Percentiles rank a stretch among this genome's conserved stretches.
Conservation (phyloP, 257 asterid species). For the Primulina tabacum region DNA sequence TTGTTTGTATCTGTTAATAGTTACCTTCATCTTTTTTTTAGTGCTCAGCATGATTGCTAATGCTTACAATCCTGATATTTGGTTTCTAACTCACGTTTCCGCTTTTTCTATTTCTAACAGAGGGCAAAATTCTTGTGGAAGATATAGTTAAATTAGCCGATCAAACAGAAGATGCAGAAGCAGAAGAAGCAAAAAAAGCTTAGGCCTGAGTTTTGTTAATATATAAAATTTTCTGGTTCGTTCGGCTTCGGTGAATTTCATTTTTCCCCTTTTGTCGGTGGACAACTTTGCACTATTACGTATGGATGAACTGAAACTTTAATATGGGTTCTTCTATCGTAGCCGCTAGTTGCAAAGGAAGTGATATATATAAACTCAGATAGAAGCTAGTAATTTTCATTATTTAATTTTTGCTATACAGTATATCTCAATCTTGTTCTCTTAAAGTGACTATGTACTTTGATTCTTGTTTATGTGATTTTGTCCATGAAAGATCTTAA, state of each 20-base stretch:
- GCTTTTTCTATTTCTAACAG: constrained; percentile 40
- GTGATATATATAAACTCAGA: background rate
- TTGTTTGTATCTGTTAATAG: background rate
- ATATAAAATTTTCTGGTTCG: constrained; percentile 11
- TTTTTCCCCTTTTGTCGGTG: constrained; percentile 4
- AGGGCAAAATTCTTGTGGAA: constrained; percentile 89
- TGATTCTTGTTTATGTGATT: no score
- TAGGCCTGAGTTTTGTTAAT: constrained; percentile 16
- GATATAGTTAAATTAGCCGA: constrained; percentile 77
- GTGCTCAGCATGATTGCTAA: constrained; percentile 13
- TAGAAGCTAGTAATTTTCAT: background rate
- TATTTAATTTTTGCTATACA: no score
- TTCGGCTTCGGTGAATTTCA: constrained; percentile 6
- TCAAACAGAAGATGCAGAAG: constrained; percentile 53
- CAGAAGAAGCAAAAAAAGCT: constrained; percentile 48
- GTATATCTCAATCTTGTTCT: background rate
- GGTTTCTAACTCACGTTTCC: constrained; percentile 13
- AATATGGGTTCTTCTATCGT: constrained; percentile 20
- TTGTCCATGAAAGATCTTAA: no score
- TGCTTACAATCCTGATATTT: background rate
- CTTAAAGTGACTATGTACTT: background rate
- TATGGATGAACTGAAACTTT: constrained; percentile 11
- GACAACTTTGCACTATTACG: background rate
- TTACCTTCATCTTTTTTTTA: background rate
- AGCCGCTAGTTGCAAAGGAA: constrained; percentile 21